Evolutionary conservation across 805 yeast genomes (phyloP).

Genomic region (Candida ficus): DNA sequence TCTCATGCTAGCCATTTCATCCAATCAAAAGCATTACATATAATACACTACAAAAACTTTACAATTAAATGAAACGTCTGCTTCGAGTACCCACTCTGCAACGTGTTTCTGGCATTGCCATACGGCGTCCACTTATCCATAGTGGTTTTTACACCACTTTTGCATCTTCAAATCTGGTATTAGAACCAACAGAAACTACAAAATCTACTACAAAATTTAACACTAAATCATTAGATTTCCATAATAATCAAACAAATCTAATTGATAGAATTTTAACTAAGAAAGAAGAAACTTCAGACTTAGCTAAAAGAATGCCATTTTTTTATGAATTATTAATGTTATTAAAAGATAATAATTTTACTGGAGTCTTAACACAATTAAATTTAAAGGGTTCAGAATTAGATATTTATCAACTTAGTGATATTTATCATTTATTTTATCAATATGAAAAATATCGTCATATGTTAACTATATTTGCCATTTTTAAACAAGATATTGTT

Average conservation of each 20-base stretch:
- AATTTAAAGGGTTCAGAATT: conserved; percentile 3
- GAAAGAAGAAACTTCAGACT: too few relatives aligned
- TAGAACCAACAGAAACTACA: not conserved
- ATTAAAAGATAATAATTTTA: conserved; percentile 6
- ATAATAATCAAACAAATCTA: not conserved
- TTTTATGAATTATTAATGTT: not conserved
- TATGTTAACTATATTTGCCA: conserved; percentile 6
- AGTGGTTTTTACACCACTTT: conserved; percentile 2
- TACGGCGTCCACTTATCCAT: not conserved
- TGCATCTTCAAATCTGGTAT: conserved; percentile 6
- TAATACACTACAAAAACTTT: not conserved
- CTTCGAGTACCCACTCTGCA: conserved; percentile 1
- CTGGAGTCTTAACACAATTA: conserved; percentile 3
- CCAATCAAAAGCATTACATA: not conserved
- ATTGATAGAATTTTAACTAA: not conserved
- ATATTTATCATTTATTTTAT: conserved; percentile 3
- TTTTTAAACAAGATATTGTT: conserved; percentile 7
- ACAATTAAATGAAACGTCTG: not conserved
- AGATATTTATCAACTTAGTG: conserved; percentile 1
- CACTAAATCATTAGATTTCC: not conserved
- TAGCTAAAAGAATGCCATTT: not conserved
- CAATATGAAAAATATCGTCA: conserved; percentile 8
- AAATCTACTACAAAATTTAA: not conserved
- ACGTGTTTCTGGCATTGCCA: not conserved
- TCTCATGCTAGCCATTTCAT: not conserved